A percentile compares a stretch with the other conserved stretches of the same genome.
phyloP scores from a whole-genome alignment of 1,139 yeast species.

The Wickerhamiella pararugosa region DNA sequence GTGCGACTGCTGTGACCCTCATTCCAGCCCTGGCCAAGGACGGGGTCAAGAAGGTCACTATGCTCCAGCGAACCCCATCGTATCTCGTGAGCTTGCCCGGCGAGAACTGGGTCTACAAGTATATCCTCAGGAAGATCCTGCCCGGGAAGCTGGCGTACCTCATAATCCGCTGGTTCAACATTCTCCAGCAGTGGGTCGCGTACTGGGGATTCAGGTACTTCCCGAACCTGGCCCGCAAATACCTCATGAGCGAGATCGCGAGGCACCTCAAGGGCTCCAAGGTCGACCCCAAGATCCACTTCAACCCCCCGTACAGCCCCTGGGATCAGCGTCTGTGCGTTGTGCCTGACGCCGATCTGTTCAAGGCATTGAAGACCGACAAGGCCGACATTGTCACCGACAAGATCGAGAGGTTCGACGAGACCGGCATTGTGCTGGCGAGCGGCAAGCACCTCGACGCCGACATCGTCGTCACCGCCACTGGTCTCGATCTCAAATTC shows the following conservation, averaged over 20 bases:
- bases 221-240: not conserved
- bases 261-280: not conserved
- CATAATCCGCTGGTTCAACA: not conserved
- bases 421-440: not conserved
- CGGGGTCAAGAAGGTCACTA: not conserved
- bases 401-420: not conserved
- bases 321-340: constrained; percentile 4
- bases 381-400: not conserved
- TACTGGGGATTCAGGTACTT: not conserved
- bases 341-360: constrained; percentile 3
- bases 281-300: not conserved
- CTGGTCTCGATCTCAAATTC: constrained; percentile 1
- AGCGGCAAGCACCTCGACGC: constrained; percentile 1
- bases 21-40: constrained; percentile 2
- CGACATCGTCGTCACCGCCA: constrained; percentile 1
- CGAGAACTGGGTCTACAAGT: not conserved
- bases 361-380: not conserved
- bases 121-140: not conserved
- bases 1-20: constrained; percentile 1
- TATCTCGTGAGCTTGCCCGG: not conserved
- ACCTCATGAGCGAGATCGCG: not conserved
- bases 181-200: not conserved
- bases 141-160: not conserved
- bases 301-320: not conserved
- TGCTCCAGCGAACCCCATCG: constrained; percentile 1